phyloP scores from a whole-genome alignment of 495 filamentous ascomycete species.

The Podospora appendiculata region DNA sequence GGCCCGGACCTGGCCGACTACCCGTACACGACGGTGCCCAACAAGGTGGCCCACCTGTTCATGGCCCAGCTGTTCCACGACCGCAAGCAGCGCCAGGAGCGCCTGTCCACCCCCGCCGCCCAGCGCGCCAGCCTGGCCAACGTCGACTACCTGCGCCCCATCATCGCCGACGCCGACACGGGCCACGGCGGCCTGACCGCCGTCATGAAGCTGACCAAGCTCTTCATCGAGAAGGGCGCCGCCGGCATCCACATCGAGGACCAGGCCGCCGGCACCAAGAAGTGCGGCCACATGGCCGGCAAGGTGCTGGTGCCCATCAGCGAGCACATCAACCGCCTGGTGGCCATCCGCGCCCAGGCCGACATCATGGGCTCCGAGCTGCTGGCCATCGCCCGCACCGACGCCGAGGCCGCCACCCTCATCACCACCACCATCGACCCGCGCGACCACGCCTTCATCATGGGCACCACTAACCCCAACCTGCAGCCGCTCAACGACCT shows the following conservation, averaged over 20 bases:
- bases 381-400: slow-evolving; percentile 84
- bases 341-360: slow-evolving; percentile 93
- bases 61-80: slow-evolving; percentile 99
- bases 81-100: slow-evolving; percentile 95
- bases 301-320: slow-evolving; percentile 96
- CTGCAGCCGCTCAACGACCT: slow-evolving; percentile 82
- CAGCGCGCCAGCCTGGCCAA: slow-evolving; percentile 70
- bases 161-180: slow-evolving; percentile 95
- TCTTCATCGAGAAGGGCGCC: slow-evolving; percentile 94
- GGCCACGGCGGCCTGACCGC: slow-evolving; percentile 95
- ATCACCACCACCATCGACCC: slow-evolving; percentile 95
- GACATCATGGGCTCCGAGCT: slow-evolving; percentile 96
- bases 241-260: slow-evolving; percentile 99
- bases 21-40: slow-evolving; percentile 95
- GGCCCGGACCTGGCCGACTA: slow-evolving; percentile 98
- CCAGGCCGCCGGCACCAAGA: slow-evolving; percentile 97
- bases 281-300: slow-evolving; percentile 98
- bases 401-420: slow-evolving; percentile 95
- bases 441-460: slow-evolving; percentile 89
- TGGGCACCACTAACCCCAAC: slow-evolving; percentile 78
- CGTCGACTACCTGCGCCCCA: slow-evolving; percentile 89
- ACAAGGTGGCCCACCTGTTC: slow-evolving; percentile 95
- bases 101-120: slow-evolving; percentile 66
- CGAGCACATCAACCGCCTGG: slow-evolving; percentile 97
- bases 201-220: slow-evolving; percentile 97